phyloP scores from a whole-genome alignment of 2,329 filamentous ascomycete genomes.

The Cladophialophora immunda region DNA sequence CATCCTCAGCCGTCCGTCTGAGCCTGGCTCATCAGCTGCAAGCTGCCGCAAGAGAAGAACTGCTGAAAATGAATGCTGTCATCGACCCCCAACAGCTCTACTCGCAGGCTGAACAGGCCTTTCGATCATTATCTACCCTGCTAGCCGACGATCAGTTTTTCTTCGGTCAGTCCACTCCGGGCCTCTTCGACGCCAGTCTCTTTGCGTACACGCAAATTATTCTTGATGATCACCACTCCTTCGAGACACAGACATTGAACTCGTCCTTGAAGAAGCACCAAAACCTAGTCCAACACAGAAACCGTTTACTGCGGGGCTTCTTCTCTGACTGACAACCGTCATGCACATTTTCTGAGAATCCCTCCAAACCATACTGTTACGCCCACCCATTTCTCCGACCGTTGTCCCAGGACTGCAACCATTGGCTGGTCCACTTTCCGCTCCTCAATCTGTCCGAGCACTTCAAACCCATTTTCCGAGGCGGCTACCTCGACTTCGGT shows the following conservation, averaged over 20 bases:
- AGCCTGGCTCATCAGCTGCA: conserved; percentile 73
- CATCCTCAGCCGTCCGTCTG: conserved; percentile 68
- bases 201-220: conserved; percentile 90
- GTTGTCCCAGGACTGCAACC: conserved; percentile 66
- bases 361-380: conserved; percentile 64
- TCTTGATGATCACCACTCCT: conserved; percentile 69
- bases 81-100: conserved; percentile 67
- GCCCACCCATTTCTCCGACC: conserved; percentile 69
- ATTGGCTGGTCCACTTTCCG: conserved; percentile 61
- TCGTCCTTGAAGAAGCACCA: conserved; percentile 66
- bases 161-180: conserved; percentile 66
- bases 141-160: conserved; percentile 69
- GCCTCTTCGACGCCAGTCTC: conserved; percentile 84
- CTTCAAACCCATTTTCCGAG: conserved; percentile 53
- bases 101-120: conserved; percentile 68
- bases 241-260: conserved; percentile 64
- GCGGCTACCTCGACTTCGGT: conserved; percentile 63
- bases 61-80: conserved; percentile 67
- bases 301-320: conserved; percentile 60
- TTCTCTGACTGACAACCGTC: conserved; percentile 27
- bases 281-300: conserved; percentile 72
- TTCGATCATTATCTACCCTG: conserved; percentile 67
- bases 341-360: conserved; percentile 52
- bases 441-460: conserved; percentile 54
- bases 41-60: conserved; percentile 75